phyloP scores from a whole-genome alignment of 352 stramenopile genomes.

The Phytopythium montanum region DNA sequence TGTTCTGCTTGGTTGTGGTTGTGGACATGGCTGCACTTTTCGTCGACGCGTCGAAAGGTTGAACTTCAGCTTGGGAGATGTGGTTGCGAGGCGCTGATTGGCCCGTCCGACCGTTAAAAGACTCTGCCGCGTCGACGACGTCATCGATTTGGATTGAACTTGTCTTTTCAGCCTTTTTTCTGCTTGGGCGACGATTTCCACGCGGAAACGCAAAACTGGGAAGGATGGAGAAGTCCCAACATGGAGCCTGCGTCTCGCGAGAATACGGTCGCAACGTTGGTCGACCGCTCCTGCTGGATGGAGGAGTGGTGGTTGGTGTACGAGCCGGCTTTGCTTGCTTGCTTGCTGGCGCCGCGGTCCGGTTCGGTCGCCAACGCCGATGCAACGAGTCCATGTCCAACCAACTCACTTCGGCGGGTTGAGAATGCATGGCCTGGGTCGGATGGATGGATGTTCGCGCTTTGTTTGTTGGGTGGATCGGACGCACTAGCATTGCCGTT shows the following conservation, averaged over 20 bases:
- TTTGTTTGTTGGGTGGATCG: not conserved
- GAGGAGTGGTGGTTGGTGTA: not conserved
- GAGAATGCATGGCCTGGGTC: not conserved
- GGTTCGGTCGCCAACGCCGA: too few species aligned
- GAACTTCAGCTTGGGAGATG: not conserved
- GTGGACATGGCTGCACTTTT: constrained; percentile 6
- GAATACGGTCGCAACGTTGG: constrained; percentile 4
- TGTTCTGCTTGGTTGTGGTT: constrained; percentile 3
- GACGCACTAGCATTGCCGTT: not conserved
- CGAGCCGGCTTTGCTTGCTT: not conserved
- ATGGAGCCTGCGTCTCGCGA: constrained; percentile 10
- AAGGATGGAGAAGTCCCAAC: not conserved
- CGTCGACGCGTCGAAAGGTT: not conserved
- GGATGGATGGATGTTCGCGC: not conserved
- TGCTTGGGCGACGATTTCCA: constrained; percentile 15
- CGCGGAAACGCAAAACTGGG: constrained; percentile 10
- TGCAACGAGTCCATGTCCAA: too few species aligned
- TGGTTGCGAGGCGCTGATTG: not conserved
- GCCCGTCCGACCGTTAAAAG: constrained; percentile 1
- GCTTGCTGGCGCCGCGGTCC: not conserved
- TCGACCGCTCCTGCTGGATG: not conserved
- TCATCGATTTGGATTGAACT: constrained; percentile 17
- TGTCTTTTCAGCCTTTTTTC: constrained; percentile 8
- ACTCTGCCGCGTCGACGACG: constrained; percentile 8
- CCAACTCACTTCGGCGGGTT: too few species aligned